These are phyloP conservation scores for Aspergillus calidoustus DNA, from an alignment of 2,329 filamentous ascomycete genomes.

Conservation along the genomic window DNA sequence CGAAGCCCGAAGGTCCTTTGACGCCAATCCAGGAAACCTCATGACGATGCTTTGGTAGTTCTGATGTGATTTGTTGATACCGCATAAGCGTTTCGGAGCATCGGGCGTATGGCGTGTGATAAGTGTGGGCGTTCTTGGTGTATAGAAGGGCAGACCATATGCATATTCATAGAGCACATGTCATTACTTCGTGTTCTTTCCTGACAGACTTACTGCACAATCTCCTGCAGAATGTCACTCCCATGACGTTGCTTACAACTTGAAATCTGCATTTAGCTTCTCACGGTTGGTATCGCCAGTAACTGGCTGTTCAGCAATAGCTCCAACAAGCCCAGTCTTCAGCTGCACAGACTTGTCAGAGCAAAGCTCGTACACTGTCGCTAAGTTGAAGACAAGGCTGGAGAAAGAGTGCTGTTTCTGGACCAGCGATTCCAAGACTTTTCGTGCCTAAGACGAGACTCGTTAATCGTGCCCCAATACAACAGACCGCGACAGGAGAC, in stretches of 20 bases:
- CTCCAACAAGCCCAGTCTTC: constrained; percentile 74
- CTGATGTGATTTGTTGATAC: constrained; percentile 8
- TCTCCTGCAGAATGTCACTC: neutral
- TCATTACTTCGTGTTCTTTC: neutral
- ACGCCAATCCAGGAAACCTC: constrained; percentile 24
- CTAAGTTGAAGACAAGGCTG: constrained; percentile 84
- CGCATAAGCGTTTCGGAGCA: constrained; percentile 24
- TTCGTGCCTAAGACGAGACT: constrained; percentile 58
- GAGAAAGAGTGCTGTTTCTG: constrained; percentile 70
- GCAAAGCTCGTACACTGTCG: constrained; percentile 89
- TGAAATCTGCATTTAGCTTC: constrained; percentile 74
- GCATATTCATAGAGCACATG: constrained; percentile 18
- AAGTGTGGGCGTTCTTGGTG: constrained; percentile 1
- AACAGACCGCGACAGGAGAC: constrained; percentile 24
- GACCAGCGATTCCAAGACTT: constrained; percentile 69
- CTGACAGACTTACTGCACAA: neutral
- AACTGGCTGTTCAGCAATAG: constrained; percentile 64
- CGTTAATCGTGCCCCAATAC: constrained; percentile 11
- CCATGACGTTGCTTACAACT: constrained; percentile 58
- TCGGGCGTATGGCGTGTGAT: constrained; percentile 24
- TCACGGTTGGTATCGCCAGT: constrained; percentile 67
- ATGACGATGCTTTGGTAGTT: constrained; percentile 1
- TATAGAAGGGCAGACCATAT: neutral
- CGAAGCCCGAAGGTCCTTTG: constrained; percentile 27
- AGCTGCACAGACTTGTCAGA: constrained; percentile 73